Conservation (phyloP, 148 eudicot genomes). For the Nepenthes mirabilis region DNA sequence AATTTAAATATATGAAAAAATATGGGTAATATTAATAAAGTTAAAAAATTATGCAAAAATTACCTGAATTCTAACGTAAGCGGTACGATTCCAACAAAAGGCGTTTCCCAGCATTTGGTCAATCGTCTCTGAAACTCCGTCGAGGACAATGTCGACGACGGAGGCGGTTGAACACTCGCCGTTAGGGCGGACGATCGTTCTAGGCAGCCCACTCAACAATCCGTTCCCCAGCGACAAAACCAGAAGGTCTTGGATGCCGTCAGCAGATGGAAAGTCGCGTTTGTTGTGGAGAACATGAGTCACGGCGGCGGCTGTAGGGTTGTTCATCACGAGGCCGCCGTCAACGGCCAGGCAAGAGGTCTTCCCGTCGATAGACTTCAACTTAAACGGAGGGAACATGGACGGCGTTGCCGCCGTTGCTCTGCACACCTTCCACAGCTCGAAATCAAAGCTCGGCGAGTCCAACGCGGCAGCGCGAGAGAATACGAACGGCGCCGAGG, state of each 20-base stretch:
- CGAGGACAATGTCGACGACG: slow-evolving; percentile 56
- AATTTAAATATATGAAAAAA: background rate
- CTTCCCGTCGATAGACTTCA: slow-evolving; percentile 36
- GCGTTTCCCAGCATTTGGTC: slow-evolving; percentile 92
- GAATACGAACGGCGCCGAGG: slow-evolving; percentile 68
- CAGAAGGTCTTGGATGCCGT: slow-evolving; percentile 52
- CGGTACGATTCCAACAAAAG: slow-evolving; percentile 66
- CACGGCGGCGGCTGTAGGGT: slow-evolving; percentile 60
- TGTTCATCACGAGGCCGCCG: slow-evolving; percentile 70
- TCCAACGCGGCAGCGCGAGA: slow-evolving; percentile 63
- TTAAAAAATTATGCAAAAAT: background rate
- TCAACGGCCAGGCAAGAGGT: slow-evolving; percentile 44
- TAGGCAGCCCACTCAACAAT: slow-evolving; percentile 2
- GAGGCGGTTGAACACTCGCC: slow-evolving; percentile 12
- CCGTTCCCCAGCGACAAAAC: slow-evolving; percentile 62
- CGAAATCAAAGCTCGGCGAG: slow-evolving; percentile 42
- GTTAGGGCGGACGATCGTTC: background rate
- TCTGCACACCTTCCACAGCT: slow-evolving; percentile 59
- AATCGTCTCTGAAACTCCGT: slow-evolving; percentile 84
- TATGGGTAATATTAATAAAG: background rate
- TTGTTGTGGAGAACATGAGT: slow-evolving; percentile 65
- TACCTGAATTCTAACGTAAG: slow-evolving; percentile 91
- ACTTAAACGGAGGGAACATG: slow-evolving; percentile 34
- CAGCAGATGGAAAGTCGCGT: slow-evolving; percentile 50
- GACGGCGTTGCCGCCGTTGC: slow-evolving; percentile 57